Percentiles rank a stretch among this genome's conserved stretches.
Evolutionary conservation across 2,329 filamentous ascomycete genomes (phyloP).

Genomic region (Aspergillus bombycis): DNA sequence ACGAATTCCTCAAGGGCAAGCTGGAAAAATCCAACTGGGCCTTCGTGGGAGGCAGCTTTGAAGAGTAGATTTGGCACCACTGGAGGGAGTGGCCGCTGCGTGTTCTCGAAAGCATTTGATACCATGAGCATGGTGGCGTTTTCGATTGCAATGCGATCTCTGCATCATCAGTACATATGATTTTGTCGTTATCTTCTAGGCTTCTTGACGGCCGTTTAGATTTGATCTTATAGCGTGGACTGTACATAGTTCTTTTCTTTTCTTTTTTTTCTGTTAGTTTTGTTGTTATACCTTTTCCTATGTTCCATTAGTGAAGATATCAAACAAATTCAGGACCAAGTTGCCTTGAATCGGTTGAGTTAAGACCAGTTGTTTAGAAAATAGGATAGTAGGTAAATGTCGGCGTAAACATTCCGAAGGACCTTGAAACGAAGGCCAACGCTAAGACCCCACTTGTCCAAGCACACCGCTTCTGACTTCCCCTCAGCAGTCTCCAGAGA

Average conservation of each 20-base stretch:
- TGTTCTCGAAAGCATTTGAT: constrained; percentile 31
- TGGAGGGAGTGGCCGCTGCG: constrained; percentile 11
- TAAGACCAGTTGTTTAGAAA: background rate
- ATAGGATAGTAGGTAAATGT: background rate
- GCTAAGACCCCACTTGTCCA: constrained; percentile 19
- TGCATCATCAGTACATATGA: constrained; percentile 21
- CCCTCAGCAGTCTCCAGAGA: constrained; percentile 16
- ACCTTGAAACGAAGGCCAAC: background rate
- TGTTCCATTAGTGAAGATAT: constrained; percentile 8
- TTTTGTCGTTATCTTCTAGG: constrained; percentile 14
- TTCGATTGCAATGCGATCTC: constrained; percentile 24
- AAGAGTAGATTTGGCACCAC: constrained; percentile 54
- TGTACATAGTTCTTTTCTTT: constrained; percentile 25
- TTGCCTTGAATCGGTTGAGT: background rate
- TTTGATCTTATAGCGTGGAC: constrained; percentile 16
- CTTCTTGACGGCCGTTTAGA: constrained; percentile 10
- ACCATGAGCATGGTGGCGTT: constrained; percentile 34
- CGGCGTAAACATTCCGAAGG: background rate
- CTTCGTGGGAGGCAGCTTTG: constrained; percentile 64
- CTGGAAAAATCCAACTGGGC: constrained; percentile 67
- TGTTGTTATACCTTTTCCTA: constrained; percentile 15
- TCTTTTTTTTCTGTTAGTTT: constrained; percentile 5
- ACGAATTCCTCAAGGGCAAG: constrained; percentile 74
- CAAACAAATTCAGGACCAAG: background rate
- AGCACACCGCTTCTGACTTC: constrained; percentile 32